These are phyloP conservation scores for Petunia hybrid DNA, from an alignment of 305 asterid species.

Conservation along the genomic window DNA sequence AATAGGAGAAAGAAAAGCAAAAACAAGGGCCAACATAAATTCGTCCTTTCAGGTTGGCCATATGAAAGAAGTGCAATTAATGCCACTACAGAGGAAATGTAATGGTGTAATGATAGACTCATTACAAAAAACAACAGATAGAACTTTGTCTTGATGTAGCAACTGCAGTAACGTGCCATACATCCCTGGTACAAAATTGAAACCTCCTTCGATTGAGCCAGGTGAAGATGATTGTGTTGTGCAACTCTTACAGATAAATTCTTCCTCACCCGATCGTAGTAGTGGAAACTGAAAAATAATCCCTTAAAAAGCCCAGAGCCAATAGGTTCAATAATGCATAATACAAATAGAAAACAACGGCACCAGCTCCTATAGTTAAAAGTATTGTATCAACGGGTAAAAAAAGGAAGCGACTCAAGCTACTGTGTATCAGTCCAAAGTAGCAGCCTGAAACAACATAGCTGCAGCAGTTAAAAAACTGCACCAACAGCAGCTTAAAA, in stretches of 20 bases:
- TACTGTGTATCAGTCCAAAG: background rate
- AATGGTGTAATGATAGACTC: background rate
- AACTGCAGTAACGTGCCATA: constrained; percentile 37
- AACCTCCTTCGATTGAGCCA: constrained; percentile 86
- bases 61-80: constrained; percentile 5
- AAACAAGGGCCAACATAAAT: too few species aligned
- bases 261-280: constrained; percentile 74
- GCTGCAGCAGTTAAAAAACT: too few species aligned
- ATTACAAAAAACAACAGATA: background rate
- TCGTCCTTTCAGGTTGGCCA: constrained; percentile 12
- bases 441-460: too few species aligned
- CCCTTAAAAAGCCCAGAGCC: background rate
- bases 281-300: constrained; percentile 73
- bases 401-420: constrained; percentile 12
- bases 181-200: constrained; percentile 96
- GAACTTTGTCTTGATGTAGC: constrained; percentile 18
- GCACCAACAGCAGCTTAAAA: too few species aligned
- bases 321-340: constrained; percentile 3
- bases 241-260: constrained; percentile 85
- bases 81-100: background rate
- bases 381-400: background rate
- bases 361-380: background rate
- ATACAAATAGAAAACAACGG: background rate
- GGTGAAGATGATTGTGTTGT: constrained; percentile 47
- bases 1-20: background rate